These are phyloP conservation scores for Malbranchea zuffiana DNA, from an alignment of 2,329 filamentous ascomycete genomes.

Conservation along the genomic window DNA sequence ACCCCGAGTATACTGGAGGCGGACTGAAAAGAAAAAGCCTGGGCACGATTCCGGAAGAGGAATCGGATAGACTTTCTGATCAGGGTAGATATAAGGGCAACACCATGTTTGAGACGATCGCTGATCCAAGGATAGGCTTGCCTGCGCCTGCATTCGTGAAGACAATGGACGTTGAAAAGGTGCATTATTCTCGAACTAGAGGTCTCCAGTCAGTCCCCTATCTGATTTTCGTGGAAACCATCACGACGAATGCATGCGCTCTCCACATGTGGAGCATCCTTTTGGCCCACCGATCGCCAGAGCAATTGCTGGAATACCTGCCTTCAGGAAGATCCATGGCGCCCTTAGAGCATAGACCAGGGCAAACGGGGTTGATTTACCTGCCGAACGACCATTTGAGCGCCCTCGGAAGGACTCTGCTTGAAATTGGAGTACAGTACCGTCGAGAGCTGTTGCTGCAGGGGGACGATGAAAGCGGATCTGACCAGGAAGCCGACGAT, in stretches of 20 bases:
- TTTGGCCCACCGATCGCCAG: conserved; percentile 20
- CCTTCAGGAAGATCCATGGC: conserved; percentile 20
- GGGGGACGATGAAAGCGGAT: conserved; percentile 5
- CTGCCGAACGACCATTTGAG: conserved; percentile 19
- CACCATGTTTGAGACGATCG: background rate
- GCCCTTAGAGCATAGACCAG: conserved; percentile 15
- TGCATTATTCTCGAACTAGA: conserved; percentile 23
- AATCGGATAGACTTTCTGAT: background rate
- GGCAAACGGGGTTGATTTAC: conserved; percentile 23
- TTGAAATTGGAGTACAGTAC: conserved; percentile 13
- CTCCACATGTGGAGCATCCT: conserved; percentile 24
- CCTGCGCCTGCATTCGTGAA: too few species aligned
- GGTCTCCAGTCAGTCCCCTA: conserved; percentile 29
- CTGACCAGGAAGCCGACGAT: conserved; percentile 9
- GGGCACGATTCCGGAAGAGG: background rate
- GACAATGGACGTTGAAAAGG: conserved; percentile 16
- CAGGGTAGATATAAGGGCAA: background rate
- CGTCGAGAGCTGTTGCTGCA: conserved; percentile 1
- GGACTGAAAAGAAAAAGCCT: background rate
- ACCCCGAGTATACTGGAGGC: too few species aligned
- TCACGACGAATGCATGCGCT: conserved; percentile 18
- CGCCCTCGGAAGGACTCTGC: conserved; percentile 15
- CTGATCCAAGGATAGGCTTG: background rate
- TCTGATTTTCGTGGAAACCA: conserved; percentile 21
- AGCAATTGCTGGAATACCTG: conserved; percentile 23